A percentile compares a stretch with the other conserved stretches of the same genome.
phyloP scores from a whole-genome alignment of 768 basidiomycete genomes.

The Wakefieldia striispora region DNA sequence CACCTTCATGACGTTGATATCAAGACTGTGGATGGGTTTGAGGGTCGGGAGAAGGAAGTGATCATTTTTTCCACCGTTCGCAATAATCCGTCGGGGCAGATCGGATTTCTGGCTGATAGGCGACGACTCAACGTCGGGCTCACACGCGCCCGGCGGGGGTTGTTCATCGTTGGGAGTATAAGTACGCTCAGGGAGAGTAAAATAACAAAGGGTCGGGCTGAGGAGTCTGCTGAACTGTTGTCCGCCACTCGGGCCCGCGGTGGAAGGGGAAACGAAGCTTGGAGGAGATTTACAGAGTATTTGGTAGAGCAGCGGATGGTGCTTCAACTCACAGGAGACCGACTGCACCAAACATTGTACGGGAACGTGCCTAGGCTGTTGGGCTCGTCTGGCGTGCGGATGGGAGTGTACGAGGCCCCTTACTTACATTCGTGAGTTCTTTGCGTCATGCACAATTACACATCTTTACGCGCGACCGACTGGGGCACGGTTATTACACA shows the following conservation, averaged over 20 bases:
- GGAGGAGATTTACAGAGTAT: slow-evolving; percentile 61
- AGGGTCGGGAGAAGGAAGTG: slow-evolving; percentile 90
- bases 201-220: slow-evolving; percentile 23
- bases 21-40: slow-evolving; percentile 93
- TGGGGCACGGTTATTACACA: slow-evolving; percentile 1
- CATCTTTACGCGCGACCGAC: background rate
- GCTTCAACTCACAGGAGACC: slow-evolving; percentile 42
- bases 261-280: slow-evolving; percentile 50
- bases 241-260: slow-evolving; percentile 20
- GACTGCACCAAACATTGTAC: slow-evolving; percentile 37
- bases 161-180: slow-evolving; percentile 77
- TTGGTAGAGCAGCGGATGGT: slow-evolving; percentile 53
- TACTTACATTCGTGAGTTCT: slow-evolving; percentile 12
- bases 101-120: slow-evolving; percentile 88
- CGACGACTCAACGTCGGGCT: slow-evolving; percentile 87
- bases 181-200: slow-evolving; percentile 56
- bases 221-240: slow-evolving; percentile 5
- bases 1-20: slow-evolving; percentile 74
- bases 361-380: slow-evolving; percentile 16
- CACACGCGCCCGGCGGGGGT: slow-evolving; percentile 82
- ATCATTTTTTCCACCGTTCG: slow-evolving; percentile 91
- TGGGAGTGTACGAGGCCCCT: slow-evolving; percentile 2
- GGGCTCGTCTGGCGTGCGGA: slow-evolving; percentile 4
- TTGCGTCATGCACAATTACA: background rate
- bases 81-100: slow-evolving; percentile 71